Conservation (phyloP, 768 basidiomycete genomes). For the Macrolepiota fuliginosa region DNA sequence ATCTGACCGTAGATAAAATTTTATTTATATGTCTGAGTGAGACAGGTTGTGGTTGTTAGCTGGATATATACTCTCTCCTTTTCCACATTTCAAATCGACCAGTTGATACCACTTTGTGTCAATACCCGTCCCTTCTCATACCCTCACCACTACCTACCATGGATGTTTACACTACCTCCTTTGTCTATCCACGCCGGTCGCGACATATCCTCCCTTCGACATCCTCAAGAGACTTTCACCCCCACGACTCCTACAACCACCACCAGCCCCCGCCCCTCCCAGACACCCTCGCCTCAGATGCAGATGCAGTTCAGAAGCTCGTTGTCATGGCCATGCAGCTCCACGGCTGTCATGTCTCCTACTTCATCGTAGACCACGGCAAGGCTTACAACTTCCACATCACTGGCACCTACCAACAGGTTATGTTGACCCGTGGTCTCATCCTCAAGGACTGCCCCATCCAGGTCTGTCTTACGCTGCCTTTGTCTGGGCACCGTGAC, state of each 20-base stretch:
- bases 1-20: slow-evolving; percentile 11
- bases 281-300: slow-evolving; percentile 46
- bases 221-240: slow-evolving; percentile 57
- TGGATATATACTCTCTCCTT: slow-evolving; percentile 25
- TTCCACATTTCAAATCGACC: slow-evolving; percentile 30
- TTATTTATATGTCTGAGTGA: slow-evolving; percentile 26
- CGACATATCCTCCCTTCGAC: slow-evolving; percentile 64
- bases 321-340: slow-evolving; percentile 75
- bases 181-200: slow-evolving; percentile 85
- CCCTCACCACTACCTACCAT: slow-evolving; percentile 42
- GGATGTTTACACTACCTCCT: slow-evolving; percentile 96
- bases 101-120: slow-evolving; percentile 52
- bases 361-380: slow-evolving; percentile 67
- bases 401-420: slow-evolving; percentile 89
- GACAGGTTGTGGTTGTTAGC: slow-evolving; percentile 26
- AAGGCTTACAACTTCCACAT: slow-evolving; percentile 87
- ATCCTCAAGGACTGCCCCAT: slow-evolving; percentile 88
- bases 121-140: slow-evolving; percentile 49
- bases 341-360: slow-evolving; percentile 84
- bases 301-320: slow-evolving; percentile 77
- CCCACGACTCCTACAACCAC: slow-evolving; percentile 36
- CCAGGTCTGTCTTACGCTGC: slow-evolving; percentile 47
- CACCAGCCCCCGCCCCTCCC: slow-evolving; percentile 34
- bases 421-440: slow-evolving; percentile 86
- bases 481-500: slow-evolving; percentile 10